Conservation (phyloP, 768 basidiomycete species). For the Phylloporus arenicola region DNA sequence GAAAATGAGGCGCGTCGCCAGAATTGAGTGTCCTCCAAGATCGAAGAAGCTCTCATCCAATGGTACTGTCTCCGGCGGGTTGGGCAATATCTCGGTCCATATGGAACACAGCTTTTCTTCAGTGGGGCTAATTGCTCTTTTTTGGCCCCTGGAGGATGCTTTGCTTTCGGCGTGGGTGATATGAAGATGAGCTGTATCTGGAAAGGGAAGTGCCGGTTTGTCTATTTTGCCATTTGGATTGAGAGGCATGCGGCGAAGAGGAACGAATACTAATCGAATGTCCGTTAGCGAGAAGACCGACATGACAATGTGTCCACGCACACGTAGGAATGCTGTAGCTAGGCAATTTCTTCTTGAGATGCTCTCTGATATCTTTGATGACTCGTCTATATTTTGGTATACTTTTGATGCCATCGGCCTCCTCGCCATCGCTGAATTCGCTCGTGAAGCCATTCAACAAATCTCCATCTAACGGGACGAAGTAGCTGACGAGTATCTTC, state of each 20-base stretch:
- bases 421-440: constrained; percentile 47
- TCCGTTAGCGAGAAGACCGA: constrained; percentile 1
- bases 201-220: constrained; percentile 97
- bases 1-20: constrained; percentile 95
- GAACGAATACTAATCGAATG: constrained; percentile 73
- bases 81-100: constrained; percentile 79
- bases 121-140: constrained; percentile 52
- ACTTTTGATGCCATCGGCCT: constrained; percentile 62
- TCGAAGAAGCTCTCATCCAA: constrained; percentile 97
- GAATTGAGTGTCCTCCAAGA: constrained; percentile 95
- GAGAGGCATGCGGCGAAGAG: constrained; percentile 90
- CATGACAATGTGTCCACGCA: constrained; percentile 37
- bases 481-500: constrained; percentile 96
- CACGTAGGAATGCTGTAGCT: constrained; percentile 89
- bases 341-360: constrained; percentile 95
- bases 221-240: constrained; percentile 99
- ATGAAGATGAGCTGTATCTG: constrained; percentile 75
- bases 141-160: constrained; percentile 22
- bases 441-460: constrained; percentile 65
- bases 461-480: constrained; percentile 79
- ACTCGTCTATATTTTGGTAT: constrained; percentile 79
- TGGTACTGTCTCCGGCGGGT: constrained; percentile 70
- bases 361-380: constrained; percentile 90
- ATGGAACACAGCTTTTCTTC: constrained; percentile 79
- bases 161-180: constrained; percentile 40